phyloP scores from a whole-genome alignment of 2,329 filamentous ascomycete species.

The Alternaria metachromatica region DNA sequence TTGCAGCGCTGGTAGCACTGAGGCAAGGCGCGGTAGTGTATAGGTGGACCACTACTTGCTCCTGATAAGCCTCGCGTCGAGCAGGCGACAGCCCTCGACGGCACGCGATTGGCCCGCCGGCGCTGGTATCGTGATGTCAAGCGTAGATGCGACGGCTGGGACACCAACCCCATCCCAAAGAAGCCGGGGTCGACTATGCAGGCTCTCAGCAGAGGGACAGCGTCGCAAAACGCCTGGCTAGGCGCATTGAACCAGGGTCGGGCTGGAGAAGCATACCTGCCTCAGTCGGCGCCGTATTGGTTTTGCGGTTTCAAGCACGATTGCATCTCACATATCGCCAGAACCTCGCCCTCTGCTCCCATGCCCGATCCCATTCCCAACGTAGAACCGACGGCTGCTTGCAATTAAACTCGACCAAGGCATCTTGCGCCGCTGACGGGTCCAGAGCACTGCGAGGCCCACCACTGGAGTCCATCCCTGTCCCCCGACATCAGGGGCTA shows the following conservation, averaged over 20 bases:
- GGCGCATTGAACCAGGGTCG: slow-evolving; percentile 13
- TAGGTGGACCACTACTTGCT: neutral
- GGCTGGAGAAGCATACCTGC: slow-evolving; percentile 15
- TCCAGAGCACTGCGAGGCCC: slow-evolving; percentile 21
- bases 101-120: slow-evolving; percentile 1
- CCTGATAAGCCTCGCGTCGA: neutral
- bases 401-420: slow-evolving; percentile 3
- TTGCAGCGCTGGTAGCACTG: neutral
- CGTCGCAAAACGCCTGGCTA: slow-evolving; percentile 28
- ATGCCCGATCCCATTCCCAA: slow-evolving; percentile 1
- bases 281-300: slow-evolving; percentile 7
- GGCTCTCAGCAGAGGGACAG: slow-evolving; percentile 26
- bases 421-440: slow-evolving; percentile 14
- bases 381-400: neutral
- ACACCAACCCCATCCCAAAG: slow-evolving; percentile 32
- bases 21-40: neutral
- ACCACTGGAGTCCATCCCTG: slow-evolving; percentile 20
- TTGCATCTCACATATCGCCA: neutral
- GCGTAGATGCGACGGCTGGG: slow-evolving; percentile 22
- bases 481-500: slow-evolving; percentile 16
- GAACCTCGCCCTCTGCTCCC: neutral
- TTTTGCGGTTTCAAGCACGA: neutral
- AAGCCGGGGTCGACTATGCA: slow-evolving; percentile 31
- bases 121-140: slow-evolving; percentile 37
- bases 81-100: neutral